Percentiles rank a stretch among this genome's conserved stretches.
phyloP scores from a whole-genome alignment of 202 grass and related monocot genomes.

The Panicum virgatum region DNA sequence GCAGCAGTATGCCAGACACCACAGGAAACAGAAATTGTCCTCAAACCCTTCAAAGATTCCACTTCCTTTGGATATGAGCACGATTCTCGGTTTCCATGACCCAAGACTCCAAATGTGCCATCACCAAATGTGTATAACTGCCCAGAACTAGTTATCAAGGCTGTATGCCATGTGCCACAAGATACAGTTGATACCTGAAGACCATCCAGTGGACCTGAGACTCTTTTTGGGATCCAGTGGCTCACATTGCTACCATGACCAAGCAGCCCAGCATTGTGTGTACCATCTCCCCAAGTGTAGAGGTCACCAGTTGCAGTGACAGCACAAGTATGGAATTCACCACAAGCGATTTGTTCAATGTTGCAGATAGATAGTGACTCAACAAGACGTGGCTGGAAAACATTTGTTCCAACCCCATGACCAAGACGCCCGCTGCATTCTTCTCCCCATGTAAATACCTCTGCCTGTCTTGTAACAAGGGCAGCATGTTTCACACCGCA shows the following conservation, averaged over 20 bases:
- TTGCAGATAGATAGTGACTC: slow-evolving; percentile 77
- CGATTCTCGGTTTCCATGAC: slow-evolving; percentile 83
- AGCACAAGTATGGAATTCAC: slow-evolving; percentile 97
- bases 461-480: slow-evolving; percentile 80
- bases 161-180: slow-evolving; percentile 97
- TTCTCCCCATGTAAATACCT: slow-evolving; percentile 98
- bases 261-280: slow-evolving; percentile 90
- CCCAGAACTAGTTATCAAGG: slow-evolving; percentile 74
- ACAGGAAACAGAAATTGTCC: slow-evolving; percentile 91
- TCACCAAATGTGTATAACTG: slow-evolving; percentile 96
- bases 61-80: slow-evolving; percentile 80
- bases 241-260: slow-evolving; percentile 91
- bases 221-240: slow-evolving; percentile 97
- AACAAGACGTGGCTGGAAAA: slow-evolving; percentile 71
- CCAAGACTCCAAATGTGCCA: slow-evolving; percentile 90
- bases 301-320: slow-evolving; percentile 78
- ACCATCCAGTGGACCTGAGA: slow-evolving; percentile 82
- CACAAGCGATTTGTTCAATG: slow-evolving; percentile 83
- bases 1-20: slow-evolving; percentile 98
- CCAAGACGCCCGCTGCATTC: slow-evolving; percentile 85
- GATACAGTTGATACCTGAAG: slow-evolving; percentile 85
- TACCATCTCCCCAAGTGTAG: slow-evolving; percentile 98
- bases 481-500: slow-evolving; percentile 92
- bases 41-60: slow-evolving; percentile 83
- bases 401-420: slow-evolving; percentile 74